Evolutionary conservation across 306 rosid species (phyloP).

Genomic region (Trichosanthes truncata): DNA sequence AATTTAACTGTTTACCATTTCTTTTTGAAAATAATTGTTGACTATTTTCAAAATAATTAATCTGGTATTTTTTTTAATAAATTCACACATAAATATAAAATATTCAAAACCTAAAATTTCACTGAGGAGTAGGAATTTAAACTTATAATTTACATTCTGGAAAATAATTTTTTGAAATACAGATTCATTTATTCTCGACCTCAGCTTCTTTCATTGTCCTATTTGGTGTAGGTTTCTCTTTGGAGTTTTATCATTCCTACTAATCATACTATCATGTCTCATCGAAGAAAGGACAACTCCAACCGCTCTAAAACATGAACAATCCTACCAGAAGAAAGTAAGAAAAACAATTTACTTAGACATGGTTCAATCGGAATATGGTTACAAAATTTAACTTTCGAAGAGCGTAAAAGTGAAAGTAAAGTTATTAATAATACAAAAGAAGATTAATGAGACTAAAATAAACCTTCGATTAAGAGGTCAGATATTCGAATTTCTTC

Average conservation of each 20-base stretch:
- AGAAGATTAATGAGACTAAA: no score
- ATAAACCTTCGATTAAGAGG: no score
- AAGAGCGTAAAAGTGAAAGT: not conserved
- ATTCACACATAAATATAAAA: no score
- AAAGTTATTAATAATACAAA: not conserved
- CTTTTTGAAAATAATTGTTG: no score
- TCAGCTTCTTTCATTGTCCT: not conserved
- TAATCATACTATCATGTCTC: not conserved
- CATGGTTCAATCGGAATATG: no score
- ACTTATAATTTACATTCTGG: not conserved
- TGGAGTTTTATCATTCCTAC: not conserved
- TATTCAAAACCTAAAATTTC: no score
- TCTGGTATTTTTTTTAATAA: no score
- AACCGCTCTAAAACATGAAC: not conserved
- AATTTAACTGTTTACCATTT: no score
- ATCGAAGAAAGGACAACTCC: not conserved
- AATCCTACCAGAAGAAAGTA: not conserved
- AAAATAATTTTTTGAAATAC: not conserved
- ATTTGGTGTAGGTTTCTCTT: not conserved
- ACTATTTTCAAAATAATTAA: no score
- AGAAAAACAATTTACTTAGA: not conserved
- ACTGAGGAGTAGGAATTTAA: no score
- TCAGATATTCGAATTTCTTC: no score
- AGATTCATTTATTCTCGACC: not conserved
- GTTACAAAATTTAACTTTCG: not conserved